A percentile compares a stretch with the other conserved stretches of the same genome.
phyloP scores from a whole-genome alignment of 768 basidiomycete species.

The Boletus vermiculosoides region DNA sequence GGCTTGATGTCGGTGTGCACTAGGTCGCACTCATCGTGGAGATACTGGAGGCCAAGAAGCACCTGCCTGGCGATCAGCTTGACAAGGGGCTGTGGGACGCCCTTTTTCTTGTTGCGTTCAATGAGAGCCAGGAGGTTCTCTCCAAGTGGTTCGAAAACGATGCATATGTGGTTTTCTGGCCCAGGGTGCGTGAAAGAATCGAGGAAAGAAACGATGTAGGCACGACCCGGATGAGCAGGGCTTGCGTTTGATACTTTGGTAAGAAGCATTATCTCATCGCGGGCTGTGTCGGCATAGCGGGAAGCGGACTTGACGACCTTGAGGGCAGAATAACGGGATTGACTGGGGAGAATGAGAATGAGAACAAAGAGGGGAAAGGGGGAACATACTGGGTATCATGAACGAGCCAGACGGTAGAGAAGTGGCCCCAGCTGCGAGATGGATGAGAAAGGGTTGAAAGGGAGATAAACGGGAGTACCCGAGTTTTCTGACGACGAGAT shows the following conservation, averaged over 20 bases:
- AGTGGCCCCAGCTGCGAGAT: conserved; percentile 81
- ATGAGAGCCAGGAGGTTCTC: conserved; percentile 75
- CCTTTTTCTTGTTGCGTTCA: conserved; percentile 77
- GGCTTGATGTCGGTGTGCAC: conserved; percentile 95
- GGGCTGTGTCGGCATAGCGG: conserved; percentile 94
- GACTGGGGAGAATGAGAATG: conserved; percentile 41
- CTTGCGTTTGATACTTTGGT: conserved; percentile 69
- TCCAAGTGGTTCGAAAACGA: conserved; percentile 86
- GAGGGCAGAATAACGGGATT: conserved; percentile 78
- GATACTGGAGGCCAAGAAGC: conserved; percentile 84
- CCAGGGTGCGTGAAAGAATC: conserved; percentile 83
- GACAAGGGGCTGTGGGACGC: conserved; percentile 78
- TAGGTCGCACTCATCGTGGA: conserved; percentile 89
- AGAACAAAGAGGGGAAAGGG: conserved; percentile 5
- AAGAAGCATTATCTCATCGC: conserved; percentile 93
- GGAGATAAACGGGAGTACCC: conserved; percentile 49
- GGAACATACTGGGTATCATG: conserved; percentile 67
- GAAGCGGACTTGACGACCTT: conserved; percentile 95
- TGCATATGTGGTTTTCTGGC: conserved; percentile 82
- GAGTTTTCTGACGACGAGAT: conserved; percentile 85
- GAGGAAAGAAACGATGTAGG: conserved; percentile 83
- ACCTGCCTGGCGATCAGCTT: conserved; percentile 86
- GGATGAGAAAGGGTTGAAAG: conserved; percentile 5
- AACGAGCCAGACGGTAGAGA: conserved; percentile 92
- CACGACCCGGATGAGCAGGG: conserved; percentile 74